Evolutionary conservation across 192 early-diverging fungal genomes (phyloP), one percentile per base, ranked within the genome.

Genomic region (Coemansia brasiliensis): DNA sequence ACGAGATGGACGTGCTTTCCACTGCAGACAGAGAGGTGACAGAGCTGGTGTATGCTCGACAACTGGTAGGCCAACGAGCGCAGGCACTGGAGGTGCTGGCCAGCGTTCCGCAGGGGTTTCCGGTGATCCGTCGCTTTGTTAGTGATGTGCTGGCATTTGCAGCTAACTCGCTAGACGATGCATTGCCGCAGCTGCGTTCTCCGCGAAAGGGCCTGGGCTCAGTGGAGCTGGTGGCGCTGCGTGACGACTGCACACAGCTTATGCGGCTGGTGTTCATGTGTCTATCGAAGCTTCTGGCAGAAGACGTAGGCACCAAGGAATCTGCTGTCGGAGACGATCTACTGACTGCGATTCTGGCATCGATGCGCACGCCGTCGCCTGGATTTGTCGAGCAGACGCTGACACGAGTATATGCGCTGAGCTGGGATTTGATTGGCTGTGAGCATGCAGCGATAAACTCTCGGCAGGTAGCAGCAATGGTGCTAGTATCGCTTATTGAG

Each of bases 391-490:
- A 63, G 4, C 27, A 59, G 56, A 59, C 60, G 5, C 44, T 78
- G 27, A 13, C 32, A 0, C 68, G 65, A 12, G 35, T 72, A 12
- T 72, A 72, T 21, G 24, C 35, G 20, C 64, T 67, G 22, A 57
- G 64, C 53, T 78, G 74, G 74, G 50, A 58, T 16, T 25, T 78
- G 41, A 27, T 78, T 25, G 59, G 49, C 40, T 57, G 72, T 55
- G 58, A 64, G 0, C 29, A 24, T 35, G 74, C 74, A 3, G 50
- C 51, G 13, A 62, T 78, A 6, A 72, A 72, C 27, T 59, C 68
- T 24, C 74, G 74, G 0, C 68, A 78, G 54, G 74, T 78, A 0
- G 74, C 74, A 0, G 74, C 74, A 5, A 70, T 78, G 74, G 61
- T 67, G 3, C 52, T 71, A 15, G 69, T 78, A 10, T 24, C 52